Percentiles rank a stretch among this genome's conserved stretches.
Conservation (phyloP, 1,284 basidiomycete species). For the Marasmius fiardii region DNA sequence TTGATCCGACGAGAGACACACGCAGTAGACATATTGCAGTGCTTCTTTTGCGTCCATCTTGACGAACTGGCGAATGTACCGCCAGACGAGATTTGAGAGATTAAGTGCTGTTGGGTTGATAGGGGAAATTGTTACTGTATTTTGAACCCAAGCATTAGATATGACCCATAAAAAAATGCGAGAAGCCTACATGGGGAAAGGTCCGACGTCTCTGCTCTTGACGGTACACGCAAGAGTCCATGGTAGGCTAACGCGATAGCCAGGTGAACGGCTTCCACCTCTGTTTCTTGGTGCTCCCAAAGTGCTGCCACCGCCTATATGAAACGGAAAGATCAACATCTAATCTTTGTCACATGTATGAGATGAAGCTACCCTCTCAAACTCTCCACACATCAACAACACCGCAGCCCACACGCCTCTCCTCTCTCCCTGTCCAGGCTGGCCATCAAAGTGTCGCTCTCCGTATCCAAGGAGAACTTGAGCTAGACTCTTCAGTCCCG, state of each 20-base stretch:
- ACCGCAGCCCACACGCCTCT: constrained; percentile 87
- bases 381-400: constrained; percentile 89
- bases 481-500: constrained; percentile 75
- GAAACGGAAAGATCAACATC: constrained; percentile 7
- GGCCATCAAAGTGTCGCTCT: constrained; percentile 86
- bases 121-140: constrained; percentile 62
- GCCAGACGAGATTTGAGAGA: constrained; percentile 85
- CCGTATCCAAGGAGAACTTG: constrained; percentile 86
- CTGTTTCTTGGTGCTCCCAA: constrained; percentile 85
- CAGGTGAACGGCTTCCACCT: constrained; percentile 94
- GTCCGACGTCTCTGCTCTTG: constrained; percentile 76
- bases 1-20: constrained; percentile 81
- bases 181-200: constrained; percentile 74
- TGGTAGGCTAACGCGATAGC: constrained; percentile 93
- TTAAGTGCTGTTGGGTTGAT: constrained; percentile 69
- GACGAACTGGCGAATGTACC: constrained; percentile 90
- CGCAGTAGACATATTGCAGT: constrained; percentile 92
- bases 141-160: constrained; percentile 4
- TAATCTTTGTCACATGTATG: background rate
- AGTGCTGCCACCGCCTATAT: constrained; percentile 83
- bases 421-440: constrained; percentile 53
- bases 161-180: background rate
- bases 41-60: constrained; percentile 92
- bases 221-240: constrained; percentile 84
- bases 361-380: constrained; percentile 70